These are phyloP conservation scores for Bifiguratus adelaidae DNA, from an alignment of 192 early-diverging fungal species.

Conservation along the genomic window DNA sequence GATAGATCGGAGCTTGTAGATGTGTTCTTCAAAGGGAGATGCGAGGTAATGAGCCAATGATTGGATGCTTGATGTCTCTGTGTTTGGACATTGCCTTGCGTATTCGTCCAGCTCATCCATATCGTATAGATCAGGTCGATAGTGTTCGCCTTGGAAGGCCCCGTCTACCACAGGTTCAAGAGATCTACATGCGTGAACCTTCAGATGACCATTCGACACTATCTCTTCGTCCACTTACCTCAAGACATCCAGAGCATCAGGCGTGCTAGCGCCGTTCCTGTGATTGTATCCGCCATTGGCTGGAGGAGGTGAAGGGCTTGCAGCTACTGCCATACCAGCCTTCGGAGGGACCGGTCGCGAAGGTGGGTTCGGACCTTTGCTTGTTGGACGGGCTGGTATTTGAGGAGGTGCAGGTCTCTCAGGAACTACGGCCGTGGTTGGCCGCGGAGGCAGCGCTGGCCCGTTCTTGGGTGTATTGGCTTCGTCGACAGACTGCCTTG, in stretches of 20 bases:
- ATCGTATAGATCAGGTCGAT: constrained; percentile 7
- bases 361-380: background rate
- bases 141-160: constrained; percentile 1
- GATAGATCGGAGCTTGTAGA: constrained; percentile 35
- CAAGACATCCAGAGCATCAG: background rate
- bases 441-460: background rate
- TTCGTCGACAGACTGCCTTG: no score
- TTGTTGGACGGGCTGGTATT: background rate
- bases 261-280: background rate
- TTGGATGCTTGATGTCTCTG: constrained; percentile 7
- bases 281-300: background rate
- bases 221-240: background rate
- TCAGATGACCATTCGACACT: no score
- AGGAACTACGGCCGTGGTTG: no score
- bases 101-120: constrained; percentile 25
- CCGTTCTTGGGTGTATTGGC: background rate
- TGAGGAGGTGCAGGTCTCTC: no score
- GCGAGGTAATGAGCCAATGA: constrained; percentile 28
- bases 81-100: constrained; percentile 17
- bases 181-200: constrained; percentile 6
- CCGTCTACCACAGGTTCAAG: constrained; percentile 6
- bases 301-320: background rate
- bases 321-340: no score
- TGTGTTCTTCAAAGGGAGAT: constrained; percentile 22
- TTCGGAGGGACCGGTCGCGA: background rate